Evolutionary conservation across 805 yeast genomes (phyloP), one percentile per base, ranked within the genome.

Genomic region (Komagataella pastoris): DNA sequence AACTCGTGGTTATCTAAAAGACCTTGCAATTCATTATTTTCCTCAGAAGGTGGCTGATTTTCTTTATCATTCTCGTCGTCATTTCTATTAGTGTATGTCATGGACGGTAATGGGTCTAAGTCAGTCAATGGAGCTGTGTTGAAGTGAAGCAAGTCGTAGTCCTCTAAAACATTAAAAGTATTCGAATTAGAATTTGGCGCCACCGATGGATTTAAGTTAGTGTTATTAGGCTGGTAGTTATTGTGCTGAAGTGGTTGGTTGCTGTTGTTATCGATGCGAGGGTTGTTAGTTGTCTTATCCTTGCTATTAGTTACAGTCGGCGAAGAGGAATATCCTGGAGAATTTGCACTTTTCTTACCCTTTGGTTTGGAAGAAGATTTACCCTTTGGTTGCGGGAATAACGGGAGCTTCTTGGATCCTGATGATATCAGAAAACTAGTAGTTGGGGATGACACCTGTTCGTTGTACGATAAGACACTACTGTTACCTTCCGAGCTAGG

Each of bases 11-110:
- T 43, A 21, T 47, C 36, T 24, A 17, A 40, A 17, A n/a, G 44
- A 19, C 40, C 18, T 19, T 18, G 44, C 14, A 17, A 43, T 17
- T 24, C 44, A 47, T 21, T 43, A 10, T 36, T 30, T 4, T 30
- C 40, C 14, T 30, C 40, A 30, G 40, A 30, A 1, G 48, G 50
- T 12, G 50, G 48, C 23, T 17, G 48, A 17, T 44, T 23, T 17
- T 46, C 51, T 17, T 47, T 47, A 18, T 45, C 40, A 23, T 47
- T 46, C 46, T 24, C 50, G 1, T 56, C 60, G 24, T 60, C 60
- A 7, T 21, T 40, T 24, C 44, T 23, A 47, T 44, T 40, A 21
- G 44, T 10, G 24, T 30, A 24, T 30, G 18, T 4, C 49, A n/a
- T 47, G 18, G 14, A 7, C 2, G 51, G 51, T 46, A 49, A 19